Base-by-base conservation (phyloP, 1,139 yeast genomes). In the Zhuliangozyma blackwelliae region DNA sequence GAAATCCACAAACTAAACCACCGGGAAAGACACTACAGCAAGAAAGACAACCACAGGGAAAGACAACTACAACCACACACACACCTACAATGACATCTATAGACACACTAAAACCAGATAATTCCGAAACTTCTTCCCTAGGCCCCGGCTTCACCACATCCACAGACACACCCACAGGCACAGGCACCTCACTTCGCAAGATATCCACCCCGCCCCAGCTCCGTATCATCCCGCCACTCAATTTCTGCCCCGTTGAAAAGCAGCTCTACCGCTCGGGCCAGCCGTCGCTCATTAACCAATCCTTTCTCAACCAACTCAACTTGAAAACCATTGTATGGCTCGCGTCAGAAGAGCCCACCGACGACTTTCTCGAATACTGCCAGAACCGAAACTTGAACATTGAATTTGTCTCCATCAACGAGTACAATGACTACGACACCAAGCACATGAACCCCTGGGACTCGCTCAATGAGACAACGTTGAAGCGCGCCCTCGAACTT, bases 331-430 rank as follows among this genome's bases (percentile, higher is more conserved):
- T 92, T 27, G 74, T 92, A 9, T 92, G 98, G 98, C 68, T 92
- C 31, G 96, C 97, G 1, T 83, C 85, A 30, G 98, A 92, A 57
- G 98, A 92, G 55, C 97, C 98, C 2, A 84, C 79, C 45, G 97
- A 90, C 52, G 85, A 83, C 39, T 77, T 92, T 48, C 64, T 88
- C 40, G 90, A 82, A 50, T 92, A 86, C 57, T 87, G 94, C 37
- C 85, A 82, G 41, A 75, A 73, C 31, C 73, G 82, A 50, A 74
- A 77, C 43, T 87, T 92, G 42, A 74, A 75, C 49, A 64, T 76
- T 38, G 95, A 67, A 44, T 75, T 73, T 51, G 77, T 75, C 38
- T 86, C 87, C 4, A 77, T 86, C 43, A 86, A 86, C 48, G 79
- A 79, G 44, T 72, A 68, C 45, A 65, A 61, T 43, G 63, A 65